Evolutionary conservation across 2,329 filamentous ascomycete species (phyloP).

Genomic region (Rugonectria rugulosa): DNA sequence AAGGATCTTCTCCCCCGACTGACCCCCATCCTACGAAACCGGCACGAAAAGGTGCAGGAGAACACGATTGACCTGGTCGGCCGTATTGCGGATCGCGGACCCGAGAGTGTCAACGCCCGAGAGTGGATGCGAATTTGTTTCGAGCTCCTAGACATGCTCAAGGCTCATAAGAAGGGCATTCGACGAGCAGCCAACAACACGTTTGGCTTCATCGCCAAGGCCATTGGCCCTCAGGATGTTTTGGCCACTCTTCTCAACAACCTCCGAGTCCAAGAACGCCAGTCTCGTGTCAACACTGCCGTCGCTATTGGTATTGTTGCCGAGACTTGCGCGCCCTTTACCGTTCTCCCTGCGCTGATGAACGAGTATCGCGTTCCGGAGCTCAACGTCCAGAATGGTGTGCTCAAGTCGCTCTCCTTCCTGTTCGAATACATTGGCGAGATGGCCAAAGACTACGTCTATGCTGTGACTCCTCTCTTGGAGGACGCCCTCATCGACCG

Average conservation of each 20-base stretch:
- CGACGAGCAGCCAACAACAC: constrained; percentile 98
- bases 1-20: constrained; percentile 93
- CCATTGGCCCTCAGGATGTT: constrained; percentile 97
- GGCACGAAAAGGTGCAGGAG: constrained; percentile 98
- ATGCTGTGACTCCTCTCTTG: constrained; percentile 92
- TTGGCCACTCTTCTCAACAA: constrained; percentile 96
- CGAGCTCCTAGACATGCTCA: constrained; percentile 98
- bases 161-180: constrained; percentile 99
- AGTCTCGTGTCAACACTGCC: constrained; percentile 97
- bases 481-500: constrained; percentile 98
- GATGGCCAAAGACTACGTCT: constrained; percentile 99
- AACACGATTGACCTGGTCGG: constrained; percentile 98
- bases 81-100: constrained; percentile 95
- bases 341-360: constrained; percentile 97
- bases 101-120: constrained; percentile 93
- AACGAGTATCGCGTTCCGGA: constrained; percentile 99
- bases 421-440: constrained; percentile 99
- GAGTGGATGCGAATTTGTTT: constrained; percentile 99
- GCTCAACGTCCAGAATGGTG: constrained; percentile 98
- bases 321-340: constrained; percentile 98
- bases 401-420: constrained; percentile 96
- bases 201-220: constrained; percentile 99
- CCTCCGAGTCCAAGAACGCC: constrained; percentile 93
- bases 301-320: constrained; percentile 98
- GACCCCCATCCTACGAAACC: constrained; percentile 97